Conservation (phyloP, 148 eudicot species). For the Rhododendron ovatum region DNA sequence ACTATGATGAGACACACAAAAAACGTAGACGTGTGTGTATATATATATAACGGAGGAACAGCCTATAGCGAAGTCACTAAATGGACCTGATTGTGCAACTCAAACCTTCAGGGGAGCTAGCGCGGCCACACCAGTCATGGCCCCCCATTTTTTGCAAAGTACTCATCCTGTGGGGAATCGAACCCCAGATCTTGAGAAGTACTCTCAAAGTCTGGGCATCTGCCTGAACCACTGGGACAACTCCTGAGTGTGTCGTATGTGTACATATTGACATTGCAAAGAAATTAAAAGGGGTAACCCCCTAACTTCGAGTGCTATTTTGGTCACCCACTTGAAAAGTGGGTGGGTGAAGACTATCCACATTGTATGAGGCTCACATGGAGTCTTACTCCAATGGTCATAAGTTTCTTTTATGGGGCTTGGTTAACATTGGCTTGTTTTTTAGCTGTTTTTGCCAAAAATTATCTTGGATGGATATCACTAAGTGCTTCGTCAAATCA, state of each 20-base stretch:
- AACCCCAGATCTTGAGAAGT: too few species aligned
- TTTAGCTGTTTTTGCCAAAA: background rate
- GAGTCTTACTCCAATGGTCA: background rate
- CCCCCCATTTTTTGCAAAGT: too few species aligned
- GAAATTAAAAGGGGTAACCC: background rate
- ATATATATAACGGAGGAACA: too few species aligned
- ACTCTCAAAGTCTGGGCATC: too few species aligned
- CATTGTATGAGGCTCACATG: background rate
- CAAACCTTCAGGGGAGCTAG: too few species aligned
- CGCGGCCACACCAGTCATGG: too few species aligned
- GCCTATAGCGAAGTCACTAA: too few species aligned
- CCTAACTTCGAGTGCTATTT: background rate
- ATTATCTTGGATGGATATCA: background rate
- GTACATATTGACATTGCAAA: background rate
- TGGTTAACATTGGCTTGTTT: background rate
- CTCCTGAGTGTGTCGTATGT: too few species aligned
- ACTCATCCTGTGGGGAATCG: too few species aligned
- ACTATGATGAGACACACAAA: background rate
- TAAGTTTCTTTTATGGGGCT: background rate
- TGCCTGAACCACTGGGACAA: too few species aligned
- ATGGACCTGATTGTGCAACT: too few species aligned
- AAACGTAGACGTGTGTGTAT: background rate
- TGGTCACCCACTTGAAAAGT: background rate
- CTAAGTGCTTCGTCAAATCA: background rate
- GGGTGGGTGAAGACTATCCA: background rate